Evolutionary conservation across 192 early-diverging fungal genomes (phyloP).

Genomic region (Coemansia sp.): DNA sequence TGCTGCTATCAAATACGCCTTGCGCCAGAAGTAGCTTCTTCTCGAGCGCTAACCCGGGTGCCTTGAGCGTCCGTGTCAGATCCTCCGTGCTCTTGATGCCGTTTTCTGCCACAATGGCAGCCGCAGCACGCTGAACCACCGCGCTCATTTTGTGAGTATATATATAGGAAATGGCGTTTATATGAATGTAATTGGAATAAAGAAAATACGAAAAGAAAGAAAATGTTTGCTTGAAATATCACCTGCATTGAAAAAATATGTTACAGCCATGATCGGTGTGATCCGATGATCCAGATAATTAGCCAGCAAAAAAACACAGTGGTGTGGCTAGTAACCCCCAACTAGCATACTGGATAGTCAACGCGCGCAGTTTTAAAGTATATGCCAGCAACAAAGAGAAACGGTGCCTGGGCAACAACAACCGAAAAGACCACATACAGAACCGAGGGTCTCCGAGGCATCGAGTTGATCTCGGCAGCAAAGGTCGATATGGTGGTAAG

Average conservation of each 20-base stretch:
- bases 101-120: background rate
- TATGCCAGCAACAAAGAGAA: conserved; percentile 35
- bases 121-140: background rate
- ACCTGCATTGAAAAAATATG: background rate
- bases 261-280: too few species aligned
- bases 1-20: conserved; percentile 30
- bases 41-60: conserved; percentile 12
- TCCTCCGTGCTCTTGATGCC: conserved; percentile 20
- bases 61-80: conserved; percentile 31
- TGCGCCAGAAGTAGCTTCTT: conserved; percentile 30
- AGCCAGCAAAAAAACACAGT: too few species aligned
- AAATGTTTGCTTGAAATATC: background rate
- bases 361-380: conserved; percentile 39
- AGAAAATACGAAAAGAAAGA: background rate
- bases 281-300: too few species aligned
- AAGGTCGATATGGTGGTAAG: conserved; percentile 68
- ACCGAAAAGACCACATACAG: conserved; percentile 29
- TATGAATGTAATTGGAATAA: background rate
- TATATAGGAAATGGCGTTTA: background rate
- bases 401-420: conserved; percentile 30
- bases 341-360: conserved; percentile 14
- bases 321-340: too few species aligned
- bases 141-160: background rate
- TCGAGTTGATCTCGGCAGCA: conserved; percentile 41
- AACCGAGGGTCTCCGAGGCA: conserved; percentile 16